Evolutionary conservation across 148 eudicot genomes (phyloP).

Genomic region (Amaranthus cruentus): DNA sequence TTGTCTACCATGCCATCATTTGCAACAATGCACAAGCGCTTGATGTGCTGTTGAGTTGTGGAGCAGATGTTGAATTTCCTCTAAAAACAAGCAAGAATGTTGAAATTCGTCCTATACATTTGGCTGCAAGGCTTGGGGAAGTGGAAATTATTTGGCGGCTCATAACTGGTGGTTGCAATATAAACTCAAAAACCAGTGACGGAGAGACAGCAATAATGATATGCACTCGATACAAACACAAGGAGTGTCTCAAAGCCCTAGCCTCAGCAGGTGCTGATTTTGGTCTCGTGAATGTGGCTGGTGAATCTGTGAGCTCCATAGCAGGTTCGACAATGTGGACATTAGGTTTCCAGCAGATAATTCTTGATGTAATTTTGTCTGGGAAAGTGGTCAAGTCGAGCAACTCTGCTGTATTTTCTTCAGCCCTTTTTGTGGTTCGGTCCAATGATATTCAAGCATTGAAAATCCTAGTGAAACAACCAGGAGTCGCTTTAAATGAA

Average conservation of each 20-base stretch:
- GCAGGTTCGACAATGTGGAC: constrained; percentile 50
- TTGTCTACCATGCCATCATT: constrained; percentile 59
- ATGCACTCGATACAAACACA: constrained; percentile 43
- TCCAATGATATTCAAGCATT: constrained; percentile 46
- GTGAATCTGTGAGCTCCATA: constrained; percentile 34
- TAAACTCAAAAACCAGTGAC: constrained; percentile 38
- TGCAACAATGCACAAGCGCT: constrained; percentile 48
- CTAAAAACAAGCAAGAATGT: constrained; percentile 28
- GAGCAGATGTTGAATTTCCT: constrained; percentile 48
- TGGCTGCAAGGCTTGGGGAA: constrained; percentile 50
- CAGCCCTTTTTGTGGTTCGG: constrained; percentile 39
- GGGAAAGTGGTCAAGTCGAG: constrained; percentile 46
- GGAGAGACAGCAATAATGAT: constrained; percentile 62
- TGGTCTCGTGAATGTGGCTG: constrained; percentile 39
- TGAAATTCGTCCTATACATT: constrained; percentile 43
- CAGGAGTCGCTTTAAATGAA: constrained; percentile 39
- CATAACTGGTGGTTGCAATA: constrained; percentile 43
- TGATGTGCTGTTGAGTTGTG: constrained; percentile 36
- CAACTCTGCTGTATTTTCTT: constrained; percentile 37
- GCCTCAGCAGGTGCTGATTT: constrained; percentile 59
- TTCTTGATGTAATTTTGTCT: constrained; percentile 42
- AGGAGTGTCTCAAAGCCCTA: constrained; percentile 52
- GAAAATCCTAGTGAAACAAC: constrained; percentile 34
- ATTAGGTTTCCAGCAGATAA: constrained; percentile 46
- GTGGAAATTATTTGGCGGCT: constrained; percentile 32